These are phyloP conservation scores for Gracilariopsis chorda DNA, from an alignment of 23 red algal species.

Conservation along the genomic window DNA sequence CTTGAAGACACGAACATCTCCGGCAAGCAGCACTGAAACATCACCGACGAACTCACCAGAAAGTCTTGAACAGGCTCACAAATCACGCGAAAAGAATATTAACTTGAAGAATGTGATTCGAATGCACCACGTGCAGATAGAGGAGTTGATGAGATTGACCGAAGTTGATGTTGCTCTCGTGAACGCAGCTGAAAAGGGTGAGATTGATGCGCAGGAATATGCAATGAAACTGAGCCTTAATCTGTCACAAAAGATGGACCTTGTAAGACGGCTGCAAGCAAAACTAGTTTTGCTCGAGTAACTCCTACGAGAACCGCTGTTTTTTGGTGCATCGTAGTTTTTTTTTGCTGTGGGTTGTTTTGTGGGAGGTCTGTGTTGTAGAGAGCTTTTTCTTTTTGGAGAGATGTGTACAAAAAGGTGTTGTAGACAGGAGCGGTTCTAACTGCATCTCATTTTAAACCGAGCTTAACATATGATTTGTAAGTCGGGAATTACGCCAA, in stretches of 20 bases:
- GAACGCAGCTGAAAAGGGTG: constrained; percentile 60
- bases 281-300: constrained; percentile 44
- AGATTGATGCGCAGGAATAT: constrained; percentile 61
- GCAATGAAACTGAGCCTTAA: constrained; percentile 47
- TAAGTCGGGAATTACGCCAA: neutral
- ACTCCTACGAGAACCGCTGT: neutral
- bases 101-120: constrained; percentile 23
- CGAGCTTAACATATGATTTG: neutral
- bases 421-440: neutral
- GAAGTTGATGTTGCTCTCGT: constrained; percentile 53
- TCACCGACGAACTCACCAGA: neutral
- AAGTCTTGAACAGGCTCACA: neutral
- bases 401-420: neutral
- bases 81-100: neutral
- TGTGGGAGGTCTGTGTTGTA: too few relatives aligned
- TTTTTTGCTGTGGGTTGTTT: too few relatives aligned
- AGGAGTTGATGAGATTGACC: constrained; percentile 59
- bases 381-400: neutral
- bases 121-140: constrained; percentile 61
- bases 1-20: neutral
- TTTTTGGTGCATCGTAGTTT: too few relatives aligned
- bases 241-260: constrained; percentile 61
- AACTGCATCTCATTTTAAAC: neutral
- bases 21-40: neutral
- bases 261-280: constrained; percentile 29